phyloP scores from a whole-genome alignment of 192 early-diverging fungal genomes.

The Chytriomyces confervae region DNA sequence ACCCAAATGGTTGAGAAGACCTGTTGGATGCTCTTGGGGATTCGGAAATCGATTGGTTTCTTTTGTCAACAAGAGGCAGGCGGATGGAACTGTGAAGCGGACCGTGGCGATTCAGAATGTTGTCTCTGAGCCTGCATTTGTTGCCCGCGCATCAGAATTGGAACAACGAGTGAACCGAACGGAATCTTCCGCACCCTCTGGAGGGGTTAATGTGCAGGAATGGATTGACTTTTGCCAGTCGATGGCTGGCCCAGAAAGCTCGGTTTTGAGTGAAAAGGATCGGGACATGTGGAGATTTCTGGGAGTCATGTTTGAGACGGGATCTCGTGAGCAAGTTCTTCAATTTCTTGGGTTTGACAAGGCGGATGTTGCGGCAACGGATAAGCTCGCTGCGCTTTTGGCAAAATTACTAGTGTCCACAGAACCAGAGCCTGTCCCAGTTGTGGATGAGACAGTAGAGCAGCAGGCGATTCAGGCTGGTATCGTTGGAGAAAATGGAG shows the following conservation, averaged over 20 bases:
- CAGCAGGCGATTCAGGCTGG: constrained; percentile 34
- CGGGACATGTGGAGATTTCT: constrained; percentile 79
- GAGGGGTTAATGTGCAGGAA: constrained; percentile 41
- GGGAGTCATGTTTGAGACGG: constrained; percentile 78
- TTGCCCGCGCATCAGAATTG: constrained; percentile 71
- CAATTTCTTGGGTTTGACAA: constrained; percentile 91
- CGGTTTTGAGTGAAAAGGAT: constrained; percentile 44
- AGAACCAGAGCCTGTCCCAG: constrained; percentile 16
- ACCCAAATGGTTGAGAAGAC: constrained; percentile 94
- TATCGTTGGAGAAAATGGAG: constrained; percentile 15
- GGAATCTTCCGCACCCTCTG: constrained; percentile 26
- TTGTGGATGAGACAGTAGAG: constrained; percentile 23
- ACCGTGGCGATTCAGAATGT: constrained; percentile 67
- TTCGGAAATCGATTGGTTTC: constrained; percentile 89
- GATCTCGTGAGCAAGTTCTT: constrained; percentile 80
- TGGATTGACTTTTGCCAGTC: constrained; percentile 48
- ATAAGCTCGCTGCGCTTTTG: constrained; percentile 63
- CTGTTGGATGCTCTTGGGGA: constrained; percentile 85
- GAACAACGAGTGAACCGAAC: constrained; percentile 41
- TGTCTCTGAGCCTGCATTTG: constrained; percentile 76
- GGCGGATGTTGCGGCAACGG: constrained; percentile 47
- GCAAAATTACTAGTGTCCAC: constrained; percentile 49
- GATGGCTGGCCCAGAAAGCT: constrained; percentile 34
- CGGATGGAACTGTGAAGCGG: constrained; percentile 2
- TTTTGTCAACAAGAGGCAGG: constrained; percentile 60